Evolutionary conservation across 495 filamentous ascomycete species (phyloP), one percentile per base, ranked within the genome.

Genomic region (Pseudevernia furfuracea): DNA sequence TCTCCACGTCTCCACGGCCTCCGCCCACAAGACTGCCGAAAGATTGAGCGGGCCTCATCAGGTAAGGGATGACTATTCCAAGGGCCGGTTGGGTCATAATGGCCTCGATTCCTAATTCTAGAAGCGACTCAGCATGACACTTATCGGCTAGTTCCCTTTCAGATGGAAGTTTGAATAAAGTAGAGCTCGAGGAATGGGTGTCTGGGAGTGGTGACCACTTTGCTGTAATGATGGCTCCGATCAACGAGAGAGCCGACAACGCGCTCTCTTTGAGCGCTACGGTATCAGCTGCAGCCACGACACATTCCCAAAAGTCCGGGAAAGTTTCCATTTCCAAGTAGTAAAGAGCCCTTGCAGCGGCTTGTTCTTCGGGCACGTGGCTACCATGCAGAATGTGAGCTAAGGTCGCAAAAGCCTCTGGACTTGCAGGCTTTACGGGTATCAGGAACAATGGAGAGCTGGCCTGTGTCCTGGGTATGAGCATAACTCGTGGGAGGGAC

Each of bases 1-100:
- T 82, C 65, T 87, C 82, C 17, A 79, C 71, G 64, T 86, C 84
- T 2, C 82, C 83, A 4, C 79, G 77, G 25, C 80, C 80, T 32
- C 84, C 84, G 19, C 82, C 81, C 0, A 85, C 82, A 53, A 85
- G 79, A 39, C 83, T 84, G 28, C 79, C 76, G 55, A 83, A 85
- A 4, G 78, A 80, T 34, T 82, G 78, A 17, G 85, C 79, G 19
- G 83, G 83, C 55, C 79, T 80, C 61, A 87, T 81, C 4, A 88
- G 76, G 69, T 82, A 87, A 0, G 84, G 84, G 8, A 87, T 70
- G 8, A 86, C 73, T 17, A 77, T 76, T 1, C 78, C 79, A 28
- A 83, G 68, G 3, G 81, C 79, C 1, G 84, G 82, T 4, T 80
- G 77, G 2, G 78, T 75, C 36, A 85, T 77, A 21, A 82, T 77